Base-by-base conservation (phyloP, 768 basidiomycete genomes). In the Pleurotus platypus region DNA sequence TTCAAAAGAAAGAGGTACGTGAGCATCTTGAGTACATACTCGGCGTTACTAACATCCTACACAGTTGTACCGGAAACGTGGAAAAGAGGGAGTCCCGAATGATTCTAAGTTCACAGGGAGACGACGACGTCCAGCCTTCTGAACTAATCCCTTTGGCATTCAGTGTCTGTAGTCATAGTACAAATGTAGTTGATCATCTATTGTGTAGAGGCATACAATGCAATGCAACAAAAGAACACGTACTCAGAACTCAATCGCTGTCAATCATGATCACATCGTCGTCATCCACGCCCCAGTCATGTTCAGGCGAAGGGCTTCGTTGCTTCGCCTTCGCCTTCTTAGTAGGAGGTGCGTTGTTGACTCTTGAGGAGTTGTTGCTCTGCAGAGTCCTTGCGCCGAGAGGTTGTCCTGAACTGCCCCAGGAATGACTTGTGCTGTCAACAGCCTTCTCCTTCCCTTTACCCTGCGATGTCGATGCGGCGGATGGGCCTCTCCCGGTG, bases 1-100 rank as follows among this genome's bases (percentile, higher is more conserved):
- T 97, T 65, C 89, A 86, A 75, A 99, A 99, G 78, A 99, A 99
- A 82, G 91, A 96, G 80, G 94, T 89, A 60, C 56, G 79, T n/a
- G 27, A 24, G 30, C 9, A 48, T 26, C 61, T 20, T 5, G 49
- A 20, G 40, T 15, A 9, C 39, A 57, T 50, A 35, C 62, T 8
- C 13, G 18, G 9, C 16, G 49, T 60, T 50, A 53, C 27, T 20
- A 11, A 18, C 37, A n/a, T 48, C 30, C 35, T 38, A 38, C 35
- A 11, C 60, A 93, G 91, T 70, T 94, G 15, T 94, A 94, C 67
- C 85, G 92, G 49, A 82, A 84, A 73, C 81, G 91, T 59, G 93
- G 92, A 15, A 94, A 94, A 66, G 88, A 90, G 60, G 81, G 77
- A 27, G 94, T 98, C 38, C 92, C 92, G 11, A 76, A 77, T 60